phyloP scores from a whole-genome alignment of 2,329 filamentous ascomycete species.

The Ophiobolus disseminans region DNA sequence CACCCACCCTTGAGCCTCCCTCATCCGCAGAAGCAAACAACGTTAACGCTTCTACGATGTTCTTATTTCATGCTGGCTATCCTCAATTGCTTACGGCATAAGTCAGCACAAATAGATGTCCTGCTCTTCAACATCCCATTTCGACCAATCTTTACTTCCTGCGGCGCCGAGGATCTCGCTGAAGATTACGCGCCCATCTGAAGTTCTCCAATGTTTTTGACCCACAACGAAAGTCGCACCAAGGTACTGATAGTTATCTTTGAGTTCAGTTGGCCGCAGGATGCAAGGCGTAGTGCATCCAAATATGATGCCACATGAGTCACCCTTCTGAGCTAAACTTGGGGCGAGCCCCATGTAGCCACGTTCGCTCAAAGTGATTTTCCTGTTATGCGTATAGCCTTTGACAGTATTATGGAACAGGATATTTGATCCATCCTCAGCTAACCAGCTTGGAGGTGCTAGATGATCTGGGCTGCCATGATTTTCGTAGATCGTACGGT shows the following conservation, averaged over 20 bases:
- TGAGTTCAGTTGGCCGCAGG: neutral
- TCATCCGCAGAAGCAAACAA: no score
- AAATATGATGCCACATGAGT: constrained; percentile 13
- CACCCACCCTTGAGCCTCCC: no score
- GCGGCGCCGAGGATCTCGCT: constrained; percentile 6
- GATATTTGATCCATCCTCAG: neutral
- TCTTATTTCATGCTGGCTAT: no score
- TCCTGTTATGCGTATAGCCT: constrained; percentile 7
- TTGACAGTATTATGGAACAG: constrained; percentile 5
- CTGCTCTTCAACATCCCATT: constrained; percentile 15
- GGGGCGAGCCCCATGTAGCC: constrained; percentile 13
- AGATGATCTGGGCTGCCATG: neutral
- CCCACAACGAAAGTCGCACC: constrained; percentile 6
- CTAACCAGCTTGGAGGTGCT: constrained; percentile 1
- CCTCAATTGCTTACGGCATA: no score
- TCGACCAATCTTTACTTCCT: constrained; percentile 18
- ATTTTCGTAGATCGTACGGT: neutral
- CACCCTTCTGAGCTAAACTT: constrained; percentile 1
- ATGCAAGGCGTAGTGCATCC: constrained; percentile 12
- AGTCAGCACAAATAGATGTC: constrained; percentile 7
- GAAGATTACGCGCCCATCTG: constrained; percentile 4
- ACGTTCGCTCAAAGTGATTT: constrained; percentile 8
- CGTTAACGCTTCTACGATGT: no score
- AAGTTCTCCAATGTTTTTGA: neutral
- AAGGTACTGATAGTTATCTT: neutral